Percentiles rank a stretch among this genome's conserved stretches.
These are phyloP conservation scores for Boletus speciosus DNA, from an alignment of 768 basidiomycete species.

Conservation along the genomic window DNA sequence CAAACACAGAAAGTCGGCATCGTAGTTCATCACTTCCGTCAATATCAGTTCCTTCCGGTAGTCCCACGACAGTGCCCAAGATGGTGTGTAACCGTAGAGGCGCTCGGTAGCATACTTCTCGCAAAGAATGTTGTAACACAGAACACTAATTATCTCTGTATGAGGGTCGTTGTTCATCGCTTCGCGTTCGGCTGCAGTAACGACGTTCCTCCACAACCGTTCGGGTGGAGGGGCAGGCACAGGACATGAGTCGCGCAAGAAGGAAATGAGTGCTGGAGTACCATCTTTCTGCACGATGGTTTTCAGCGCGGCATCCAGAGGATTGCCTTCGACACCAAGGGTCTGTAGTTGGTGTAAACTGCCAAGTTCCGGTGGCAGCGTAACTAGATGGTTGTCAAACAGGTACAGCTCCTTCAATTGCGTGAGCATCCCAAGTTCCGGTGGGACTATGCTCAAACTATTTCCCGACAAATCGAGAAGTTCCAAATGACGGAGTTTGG, in stretches of 20 bases:
- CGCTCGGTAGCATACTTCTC: slow-evolving; percentile 84
- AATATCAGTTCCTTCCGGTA: slow-evolving; percentile 88
- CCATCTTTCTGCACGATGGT: slow-evolving; percentile 90
- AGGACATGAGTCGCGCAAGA: slow-evolving; percentile 91
- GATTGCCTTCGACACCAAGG: slow-evolving; percentile 96
- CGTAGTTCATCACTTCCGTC: slow-evolving; percentile 74
- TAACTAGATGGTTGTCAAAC: slow-evolving; percentile 91
- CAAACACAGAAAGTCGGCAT: slow-evolving; percentile 88
- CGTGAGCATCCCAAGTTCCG: slow-evolving; percentile 88
- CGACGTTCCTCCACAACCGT: slow-evolving; percentile 69
- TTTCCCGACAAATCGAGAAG: slow-evolving; percentile 92
- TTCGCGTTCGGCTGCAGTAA: slow-evolving; percentile 58
- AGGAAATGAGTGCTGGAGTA: slow-evolving; percentile 82
- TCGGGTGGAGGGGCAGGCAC: slow-evolving; percentile 77
- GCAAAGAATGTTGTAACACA: slow-evolving; percentile 94
- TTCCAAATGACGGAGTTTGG: slow-evolving; percentile 80
- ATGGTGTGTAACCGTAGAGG: slow-evolving; percentile 93
- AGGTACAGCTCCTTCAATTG: slow-evolving; percentile 88
- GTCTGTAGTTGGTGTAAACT: slow-evolving; percentile 89
- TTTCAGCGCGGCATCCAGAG: slow-evolving; percentile 74
- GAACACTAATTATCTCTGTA: slow-evolving; percentile 72
- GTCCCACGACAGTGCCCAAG: slow-evolving; percentile 95
- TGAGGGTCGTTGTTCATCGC: slow-evolving; percentile 56
- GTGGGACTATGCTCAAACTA: slow-evolving; percentile 68
- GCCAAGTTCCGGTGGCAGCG: slow-evolving; percentile 84